phyloP scores from a whole-genome alignment of 2,329 filamentous ascomycete species.

The Cladosporium sp. region DNA sequence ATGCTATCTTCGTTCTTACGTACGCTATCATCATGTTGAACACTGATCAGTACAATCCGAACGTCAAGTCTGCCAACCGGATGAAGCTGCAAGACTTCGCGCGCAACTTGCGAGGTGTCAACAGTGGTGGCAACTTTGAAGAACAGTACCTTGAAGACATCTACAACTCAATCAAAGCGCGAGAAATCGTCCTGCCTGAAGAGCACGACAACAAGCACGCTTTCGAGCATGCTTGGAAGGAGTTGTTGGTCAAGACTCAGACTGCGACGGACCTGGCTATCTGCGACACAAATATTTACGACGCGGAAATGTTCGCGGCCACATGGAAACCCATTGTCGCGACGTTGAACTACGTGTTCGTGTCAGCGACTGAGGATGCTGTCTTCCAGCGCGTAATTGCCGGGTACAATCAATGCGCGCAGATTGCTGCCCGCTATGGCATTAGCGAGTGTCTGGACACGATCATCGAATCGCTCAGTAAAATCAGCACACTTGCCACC shows the following conservation, averaged over 20 bases:
- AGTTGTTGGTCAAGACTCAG: conserved; percentile 80
- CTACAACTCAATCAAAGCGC: conserved; percentile 83
- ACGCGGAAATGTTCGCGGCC: conserved; percentile 94
- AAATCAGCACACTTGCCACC: conserved; percentile 82
- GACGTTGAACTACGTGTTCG: conserved; percentile 95
- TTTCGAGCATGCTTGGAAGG: conserved; percentile 97
- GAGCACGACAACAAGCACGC: conserved; percentile 96
- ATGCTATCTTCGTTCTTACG: conserved; percentile 83
- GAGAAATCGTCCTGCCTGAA: conserved; percentile 94
- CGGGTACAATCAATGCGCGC: conserved; percentile 93
- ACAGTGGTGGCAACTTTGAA: conserved; percentile 78
- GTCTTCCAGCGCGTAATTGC: conserved; percentile 91
- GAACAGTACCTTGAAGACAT: conserved; percentile 79
- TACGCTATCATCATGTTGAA: conserved; percentile 98
- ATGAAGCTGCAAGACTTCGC: conserved; percentile 84
- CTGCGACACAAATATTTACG: conserved; percentile 89
- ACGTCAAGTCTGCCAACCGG: conserved; percentile 70
- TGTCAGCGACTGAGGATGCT: conserved; percentile 94
- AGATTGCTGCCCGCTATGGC: conserved; percentile 80
- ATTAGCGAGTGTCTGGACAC: conserved; percentile 85
- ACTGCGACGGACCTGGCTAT: conserved; percentile 68
- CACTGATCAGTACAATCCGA: conserved; percentile 94
- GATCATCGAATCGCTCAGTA: conserved; percentile 83
- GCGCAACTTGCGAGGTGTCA: conserved; percentile 85
- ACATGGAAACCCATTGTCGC: conserved; percentile 95